Base-by-base conservation (phyloP, 768 basidiomycete genomes). In the Lyophyllum decastes region DNA sequence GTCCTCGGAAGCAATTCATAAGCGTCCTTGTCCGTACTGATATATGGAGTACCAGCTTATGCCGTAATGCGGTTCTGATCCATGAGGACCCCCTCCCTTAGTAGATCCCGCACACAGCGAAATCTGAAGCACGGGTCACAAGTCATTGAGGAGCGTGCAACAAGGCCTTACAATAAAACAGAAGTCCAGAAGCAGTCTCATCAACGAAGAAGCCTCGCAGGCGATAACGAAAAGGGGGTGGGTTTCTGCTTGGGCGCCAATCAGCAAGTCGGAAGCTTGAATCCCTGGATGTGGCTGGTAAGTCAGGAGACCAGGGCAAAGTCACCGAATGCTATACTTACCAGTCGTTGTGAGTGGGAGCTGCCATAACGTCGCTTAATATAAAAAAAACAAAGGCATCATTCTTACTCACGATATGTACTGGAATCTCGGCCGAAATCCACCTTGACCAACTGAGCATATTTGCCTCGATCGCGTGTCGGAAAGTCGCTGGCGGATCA, bases 161-260 rank as follows among this genome's bases (percentile, higher is more conserved):
- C 11, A 5, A 49, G 22, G 16, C 19, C 17, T 14, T 21, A 50
- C 52, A 43, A 48, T n/a, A n/a, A 19, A 52, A 53, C 35, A 47
- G 38, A 54, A 46, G 46, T 21, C 43, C 57, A 55, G 49, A 58
- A 61, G 45, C 40, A 22, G 49, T 48, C 34, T 12, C 47, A 57
- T 61, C 55, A 57, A 26, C 11, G 33, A 19, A 51, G 34, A n/a
- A 54, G 25, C 47, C 25, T 27, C 34, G 17, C 21, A 5, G 14
- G 33, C 10, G 16, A 38, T 54, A 51, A 54, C 46, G 26, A 57
- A 45, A 46, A n/a, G n/a, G 41, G 47, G 34, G 35, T 34, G 38
- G 4, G 38, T 38, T 41, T n/a, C n/a, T n/a, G n/a, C n/a, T n/a
- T n/a, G n/a, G n/a, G n/a, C n/a, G 49, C 19, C 24, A 40, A 17